These are phyloP conservation scores for Bertia moriformis DNA, from an alignment of 2,329 filamentous ascomycete genomes.

Conservation along the genomic window DNA sequence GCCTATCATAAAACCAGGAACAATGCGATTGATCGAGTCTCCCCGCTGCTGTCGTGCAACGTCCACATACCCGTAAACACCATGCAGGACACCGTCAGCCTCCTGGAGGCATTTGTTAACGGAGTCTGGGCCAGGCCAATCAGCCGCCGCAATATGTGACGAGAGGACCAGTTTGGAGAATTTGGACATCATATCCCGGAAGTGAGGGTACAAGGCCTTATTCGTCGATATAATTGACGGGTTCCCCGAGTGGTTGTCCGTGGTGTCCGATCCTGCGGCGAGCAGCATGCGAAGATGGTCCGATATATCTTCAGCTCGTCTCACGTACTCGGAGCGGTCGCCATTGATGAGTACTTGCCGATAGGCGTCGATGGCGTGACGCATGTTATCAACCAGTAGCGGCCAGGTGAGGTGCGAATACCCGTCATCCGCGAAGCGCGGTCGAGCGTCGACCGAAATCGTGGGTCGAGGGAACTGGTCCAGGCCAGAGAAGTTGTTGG, in stretches of 20 bases:
- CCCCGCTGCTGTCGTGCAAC: constrained; percentile 89
- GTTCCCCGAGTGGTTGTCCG: constrained; percentile 95
- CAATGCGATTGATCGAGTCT: constrained; percentile 80
- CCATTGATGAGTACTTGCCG: constrained; percentile 74
- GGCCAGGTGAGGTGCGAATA: constrained; percentile 74
- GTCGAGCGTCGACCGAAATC: constrained; percentile 48
- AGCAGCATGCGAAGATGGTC: constrained; percentile 85
- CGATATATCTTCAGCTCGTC: constrained; percentile 91
- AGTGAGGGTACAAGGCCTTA: constrained; percentile 91
- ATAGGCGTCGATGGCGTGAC: constrained; percentile 75
- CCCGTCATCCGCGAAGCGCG: constrained; percentile 85
- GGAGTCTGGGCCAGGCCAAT: constrained; percentile 88
- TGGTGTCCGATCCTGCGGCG: constrained; percentile 91
- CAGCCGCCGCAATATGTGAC: constrained; percentile 89
- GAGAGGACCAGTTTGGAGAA: constrained; percentile 98
- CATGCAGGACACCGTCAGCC: constrained; percentile 83
- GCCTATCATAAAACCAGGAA: constrained; percentile 83
- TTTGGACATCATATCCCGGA: constrained; percentile 98
- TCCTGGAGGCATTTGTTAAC: constrained; percentile 91
- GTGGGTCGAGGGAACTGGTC: constrained; percentile 41
- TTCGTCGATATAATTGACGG: constrained; percentile 99
- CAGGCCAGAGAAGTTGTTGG: constrained; percentile 47
- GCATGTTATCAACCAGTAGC: constrained; percentile 82
- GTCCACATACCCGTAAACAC: constrained; percentile 92
- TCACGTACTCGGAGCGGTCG: constrained; percentile 79